Conservation (phyloP, 441 rosid genomes). For the Mallotus japonicus region DNA sequence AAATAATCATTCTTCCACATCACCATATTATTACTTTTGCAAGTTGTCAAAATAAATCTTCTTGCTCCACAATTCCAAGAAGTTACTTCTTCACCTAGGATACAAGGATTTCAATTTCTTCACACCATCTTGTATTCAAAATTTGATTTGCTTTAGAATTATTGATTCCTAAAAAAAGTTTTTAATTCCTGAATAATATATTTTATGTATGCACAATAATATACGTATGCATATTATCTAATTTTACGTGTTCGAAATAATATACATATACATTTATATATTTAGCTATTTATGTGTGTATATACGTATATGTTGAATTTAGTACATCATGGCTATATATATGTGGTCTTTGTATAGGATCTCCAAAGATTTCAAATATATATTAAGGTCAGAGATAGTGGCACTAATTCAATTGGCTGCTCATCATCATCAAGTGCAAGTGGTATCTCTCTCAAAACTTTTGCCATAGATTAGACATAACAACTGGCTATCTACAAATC, state of each 20-base stretch:
- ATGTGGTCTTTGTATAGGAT: too few relatives aligned
- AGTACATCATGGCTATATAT: too few relatives aligned
- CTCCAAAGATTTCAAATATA: too few relatives aligned
- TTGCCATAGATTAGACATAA: conserved; percentile 11
- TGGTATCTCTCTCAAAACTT: conserved; percentile 5
- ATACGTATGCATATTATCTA: too few relatives aligned
- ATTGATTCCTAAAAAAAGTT: too few relatives aligned
- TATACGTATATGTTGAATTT: not conserved
- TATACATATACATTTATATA: too few relatives aligned
- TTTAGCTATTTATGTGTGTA: not conserved
- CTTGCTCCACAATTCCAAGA: conserved; percentile 24
- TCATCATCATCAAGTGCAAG: not conserved
- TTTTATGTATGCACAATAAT: too few relatives aligned
- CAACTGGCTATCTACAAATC: conserved; percentile 11
- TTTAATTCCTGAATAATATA: too few relatives aligned
- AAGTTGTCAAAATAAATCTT: conserved; percentile 26
- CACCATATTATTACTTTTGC: conserved; percentile 25
- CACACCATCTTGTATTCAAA: not conserved
- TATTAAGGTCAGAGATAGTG: not conserved
- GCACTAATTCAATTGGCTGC: conserved; percentile 7
- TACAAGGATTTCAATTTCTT: conserved; percentile 12
- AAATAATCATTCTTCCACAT: conserved; percentile 15
- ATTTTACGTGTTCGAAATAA: too few relatives aligned
- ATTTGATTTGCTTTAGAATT: not conserved
- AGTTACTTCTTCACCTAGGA: not conserved